Conservation (phyloP, 495 filamentous ascomycete genomes). For the Penicillium antarcticum region DNA sequence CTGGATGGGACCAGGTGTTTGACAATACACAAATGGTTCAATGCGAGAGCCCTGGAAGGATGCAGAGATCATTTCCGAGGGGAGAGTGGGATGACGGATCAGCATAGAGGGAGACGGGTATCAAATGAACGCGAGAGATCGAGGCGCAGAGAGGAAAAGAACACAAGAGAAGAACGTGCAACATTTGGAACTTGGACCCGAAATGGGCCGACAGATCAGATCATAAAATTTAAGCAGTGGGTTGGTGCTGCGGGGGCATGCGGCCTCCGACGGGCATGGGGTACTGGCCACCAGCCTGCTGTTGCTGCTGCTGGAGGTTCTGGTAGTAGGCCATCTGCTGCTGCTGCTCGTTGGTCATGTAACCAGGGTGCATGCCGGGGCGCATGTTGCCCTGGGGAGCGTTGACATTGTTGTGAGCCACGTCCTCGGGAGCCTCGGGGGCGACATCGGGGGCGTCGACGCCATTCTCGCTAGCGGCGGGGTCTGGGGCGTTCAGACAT, state of each 20-base stretch:
- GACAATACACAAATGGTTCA: conserved; percentile 26
- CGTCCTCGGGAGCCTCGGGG: conserved; percentile 56
- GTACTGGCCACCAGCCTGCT: conserved; percentile 54
- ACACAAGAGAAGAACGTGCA: conserved; percentile 18
- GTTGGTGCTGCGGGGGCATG: conserved; percentile 55
- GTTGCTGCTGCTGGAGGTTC: conserved; percentile 55
- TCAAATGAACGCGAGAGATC: conserved; percentile 41
- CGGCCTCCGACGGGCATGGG: conserved; percentile 53
- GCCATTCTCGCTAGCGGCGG: conserved; percentile 85
- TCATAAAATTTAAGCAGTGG: conserved; percentile 47
- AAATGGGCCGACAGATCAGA: conserved; percentile 38
- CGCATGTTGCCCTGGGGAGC: conserved; percentile 51
- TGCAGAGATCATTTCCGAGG: conserved; percentile 4
- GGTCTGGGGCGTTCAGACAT: conserved; percentile 95
- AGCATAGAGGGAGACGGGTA: conserved; percentile 38
- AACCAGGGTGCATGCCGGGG: conserved; percentile 48
- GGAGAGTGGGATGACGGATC: conserved; percentile 22
- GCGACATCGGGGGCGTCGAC: conserved; percentile 64
- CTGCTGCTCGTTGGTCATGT: conserved; percentile 57
- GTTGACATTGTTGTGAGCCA: conserved; percentile 50
- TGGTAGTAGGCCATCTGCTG: conserved; percentile 59
- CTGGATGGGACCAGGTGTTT: conserved; percentile 8
- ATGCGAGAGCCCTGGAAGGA: conserved; percentile 8
- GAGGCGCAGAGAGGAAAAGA: conserved; percentile 25
- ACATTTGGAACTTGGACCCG: conserved; percentile 45